A percentile compares a stretch with the other conserved stretches of the same genome.
phyloP scores from a whole-genome alignment of 345 rosid species.

The Barbarea vulgaris region DNA sequence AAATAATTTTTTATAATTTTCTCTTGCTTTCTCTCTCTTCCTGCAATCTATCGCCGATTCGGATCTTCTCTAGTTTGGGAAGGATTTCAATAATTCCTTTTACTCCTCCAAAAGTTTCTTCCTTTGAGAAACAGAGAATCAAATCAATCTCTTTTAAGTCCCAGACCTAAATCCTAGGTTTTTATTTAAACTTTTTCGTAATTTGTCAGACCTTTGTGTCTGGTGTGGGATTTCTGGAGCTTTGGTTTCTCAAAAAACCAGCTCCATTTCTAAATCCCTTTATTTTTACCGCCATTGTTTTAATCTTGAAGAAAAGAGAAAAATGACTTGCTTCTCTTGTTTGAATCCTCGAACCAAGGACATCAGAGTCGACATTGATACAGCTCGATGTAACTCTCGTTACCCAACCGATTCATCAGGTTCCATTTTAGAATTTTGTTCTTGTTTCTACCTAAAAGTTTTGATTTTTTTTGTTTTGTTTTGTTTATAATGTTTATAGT shows the following conservation, averaged over 20 bases:
- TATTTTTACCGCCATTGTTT: not conserved
- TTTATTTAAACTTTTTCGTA: not conserved
- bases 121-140: conserved; percentile 23
- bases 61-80: conserved; percentile 17
- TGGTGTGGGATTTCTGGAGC: conserved; percentile 37
- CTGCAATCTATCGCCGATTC: conserved; percentile 39
- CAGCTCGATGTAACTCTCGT: conserved; percentile 51
- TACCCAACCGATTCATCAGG: conserved; percentile 56
- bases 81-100: conserved; percentile 20
- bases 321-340: conserved; percentile 90
- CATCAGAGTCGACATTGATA: conserved; percentile 68
- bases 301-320: not conserved
- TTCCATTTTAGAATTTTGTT: conserved; percentile 18
- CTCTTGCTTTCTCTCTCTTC: conserved; percentile 25
- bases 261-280: conserved; percentile 31
- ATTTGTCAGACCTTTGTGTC: conserved; percentile 19
- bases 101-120: conserved; percentile 23
- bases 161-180: conserved; percentile 27
- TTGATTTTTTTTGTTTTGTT: not conserved
- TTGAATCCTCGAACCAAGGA: conserved; percentile 56
- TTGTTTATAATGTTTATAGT: not conserved
- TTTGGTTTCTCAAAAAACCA: not conserved
- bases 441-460: not conserved
- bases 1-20: not conserved
- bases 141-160: conserved; percentile 4